Evolutionary conservation across 768 basidiomycete genomes (phyloP), one percentile per base, ranked within the genome.

Genomic region (Auricularia heimuer): DNA sequence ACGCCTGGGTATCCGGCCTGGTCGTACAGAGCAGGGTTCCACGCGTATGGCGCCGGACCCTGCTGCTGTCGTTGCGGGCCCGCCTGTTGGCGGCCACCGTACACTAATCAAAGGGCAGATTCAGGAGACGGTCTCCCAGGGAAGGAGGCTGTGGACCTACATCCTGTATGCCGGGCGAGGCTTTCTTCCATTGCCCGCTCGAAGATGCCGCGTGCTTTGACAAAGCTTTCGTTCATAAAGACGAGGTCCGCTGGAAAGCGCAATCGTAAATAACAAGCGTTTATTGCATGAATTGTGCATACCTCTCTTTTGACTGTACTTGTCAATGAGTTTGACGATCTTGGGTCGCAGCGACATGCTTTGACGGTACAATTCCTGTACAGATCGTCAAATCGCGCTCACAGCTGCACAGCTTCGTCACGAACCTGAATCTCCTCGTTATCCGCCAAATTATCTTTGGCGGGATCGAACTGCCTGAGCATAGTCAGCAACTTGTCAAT

Each of bases 321-420:
- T 97, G 73, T 97, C 94, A 67, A 98, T 97, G 63, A 98, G 76
- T 71, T 94, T 94, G 67, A 97, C 94, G 68, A 98, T 96, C 80
- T 94, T 95, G 6, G 94, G 94, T 56, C 95, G 82, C 47, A 97
- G 76, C 3, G 87, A 82, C 87, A 98, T 94, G 70, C 89, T 88
- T 29, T 87, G 85, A 54, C 94, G 85, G 75, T 98, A 98, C 62
- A 98, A 74, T 74, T 97, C 94, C 88, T 95, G 69, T 63, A 36
- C 69, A 63, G 51, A 58, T 34, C 62, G 63, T 44, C 63, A 37
- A 47, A 64, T 37, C 16, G 54, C 33, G 14, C 62, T 34, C 21
- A 42, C 12, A 7, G 66, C 47, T 58, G 44, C 69, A 65, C 7
- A 62, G 35, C 61, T 39, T 33, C 21, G 54, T 61, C 47, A 72